Evolutionary conservation across 768 basidiomycete species (phyloP).

Genomic region (Cantharellus cinnabarinus): DNA sequence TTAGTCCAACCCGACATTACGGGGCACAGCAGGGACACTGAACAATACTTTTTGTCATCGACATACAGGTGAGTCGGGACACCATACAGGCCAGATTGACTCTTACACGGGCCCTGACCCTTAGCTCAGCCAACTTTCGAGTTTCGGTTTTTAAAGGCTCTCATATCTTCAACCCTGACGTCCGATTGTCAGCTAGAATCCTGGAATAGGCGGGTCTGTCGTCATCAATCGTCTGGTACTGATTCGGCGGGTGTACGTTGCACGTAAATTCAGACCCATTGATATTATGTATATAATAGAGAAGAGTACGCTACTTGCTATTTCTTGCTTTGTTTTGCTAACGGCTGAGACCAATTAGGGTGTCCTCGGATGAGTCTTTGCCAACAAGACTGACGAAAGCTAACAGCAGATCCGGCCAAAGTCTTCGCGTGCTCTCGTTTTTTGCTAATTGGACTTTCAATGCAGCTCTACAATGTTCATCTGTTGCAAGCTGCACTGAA

Average conservation of each 20-base stretch:
- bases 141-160: no score
- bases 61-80: no score
- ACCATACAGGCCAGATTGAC: no score
- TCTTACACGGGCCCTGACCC: no score
- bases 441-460: conserved; percentile 85
- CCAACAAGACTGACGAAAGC: neutral
- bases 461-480: conserved; percentile 65
- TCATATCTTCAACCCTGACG: no score
- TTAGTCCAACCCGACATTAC: no score
- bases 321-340: neutral
- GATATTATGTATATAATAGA: neutral
- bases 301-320: no score
- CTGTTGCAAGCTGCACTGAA: conserved; percentile 85
- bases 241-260: neutral
- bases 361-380: neutral
- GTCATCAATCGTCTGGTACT: neutral
- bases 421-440: conserved; percentile 81
- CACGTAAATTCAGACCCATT: neutral
- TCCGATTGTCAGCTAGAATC: no score
- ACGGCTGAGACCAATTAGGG: neutral
- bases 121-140: no score
- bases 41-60: no score
- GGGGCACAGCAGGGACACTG: no score
- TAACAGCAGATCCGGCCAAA: conserved; percentile 54
- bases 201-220: no score